Base-by-base conservation (phyloP, 345 rosid species). In the Pistacia atlantica region DNA sequence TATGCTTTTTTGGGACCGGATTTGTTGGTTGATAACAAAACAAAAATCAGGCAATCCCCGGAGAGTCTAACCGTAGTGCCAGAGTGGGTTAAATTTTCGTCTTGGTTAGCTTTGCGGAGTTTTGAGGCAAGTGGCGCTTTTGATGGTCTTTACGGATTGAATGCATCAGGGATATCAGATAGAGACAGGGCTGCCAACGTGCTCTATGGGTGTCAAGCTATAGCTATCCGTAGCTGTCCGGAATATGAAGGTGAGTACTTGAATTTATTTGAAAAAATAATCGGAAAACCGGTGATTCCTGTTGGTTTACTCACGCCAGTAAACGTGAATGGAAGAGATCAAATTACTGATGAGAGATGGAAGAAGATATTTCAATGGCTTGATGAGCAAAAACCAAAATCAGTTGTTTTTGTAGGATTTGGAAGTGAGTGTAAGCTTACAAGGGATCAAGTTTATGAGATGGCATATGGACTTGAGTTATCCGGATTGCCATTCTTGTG, bases 241-340 rank as follows among this genome's bases (percentile, higher is more conserved):
- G 85, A 82, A 20, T 46, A 42, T 12, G 82, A 82, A 68, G 77
- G 77, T 17, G 73, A 75, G 28, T 75, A 69, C 65, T 8, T 85
- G 4, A 17, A 72, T 17, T 22, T 76, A 11, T 51, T 16, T 54
- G 65, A 35, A 11, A 73, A 61, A 13, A 25, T 22, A 11, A 25
- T 3, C 0, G 57, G 57, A 14, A 28, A 28, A 17, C 71, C 71
- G 25, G 20, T 49, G 1, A 49, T 67, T 48, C 58, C 71, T 48
- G 38, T 46, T 9, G 71, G 71, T 14, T 48, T 67, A 18, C 71
- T 67, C 38, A 7, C 71, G 3, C 71, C 13, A n/a, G 57, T 25
- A 11, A 12, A 16, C 57, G 42, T 2, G 13, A 49, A 12, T 1
- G 42, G 13, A 48, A 49, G n/a, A 49, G 58, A 49, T 67, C 56